Conservation (phyloP, 1,139 yeast species). For the Saccharomycopsis phalli region DNA sequence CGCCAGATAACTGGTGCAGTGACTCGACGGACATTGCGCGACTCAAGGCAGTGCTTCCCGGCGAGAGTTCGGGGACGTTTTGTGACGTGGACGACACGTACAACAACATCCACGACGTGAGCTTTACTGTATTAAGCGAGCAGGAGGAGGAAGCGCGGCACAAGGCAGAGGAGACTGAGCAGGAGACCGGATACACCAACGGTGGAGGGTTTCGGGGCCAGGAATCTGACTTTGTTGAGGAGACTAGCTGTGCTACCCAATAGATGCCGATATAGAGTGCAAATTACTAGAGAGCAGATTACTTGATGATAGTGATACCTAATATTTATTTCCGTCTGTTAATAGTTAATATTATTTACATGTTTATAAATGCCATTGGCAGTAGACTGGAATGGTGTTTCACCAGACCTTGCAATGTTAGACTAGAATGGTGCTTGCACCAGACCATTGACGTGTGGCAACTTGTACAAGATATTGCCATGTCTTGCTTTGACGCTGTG, state of each 20-base stretch:
- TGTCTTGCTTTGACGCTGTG: no score
- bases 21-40: conserved; percentile 53
- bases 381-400: background rate
- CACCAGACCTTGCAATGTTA: background rate
- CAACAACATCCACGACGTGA: conserved; percentile 26
- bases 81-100: conserved; percentile 26
- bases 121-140: conserved; percentile 37
- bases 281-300: background rate
- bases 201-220: conserved; percentile 20
- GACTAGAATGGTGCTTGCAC: no score
- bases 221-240: conserved; percentile 11
- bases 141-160: conserved; percentile 28
- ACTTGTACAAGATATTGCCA: no score
- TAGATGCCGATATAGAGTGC: conserved; percentile 1
- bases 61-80: conserved; percentile 5
- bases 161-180: conserved; percentile 20
- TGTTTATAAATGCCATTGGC: no score
- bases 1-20: conserved; percentile 70
- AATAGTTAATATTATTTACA: no score
- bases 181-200: conserved; percentile 18
- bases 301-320: no score
- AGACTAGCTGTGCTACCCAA: conserved; percentile 15
- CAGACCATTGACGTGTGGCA: no score
- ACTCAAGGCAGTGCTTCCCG: conserved; percentile 48
- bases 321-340: no score